Evolutionary conservation across 2,329 filamentous ascomycete species (phyloP), one percentile per base, ranked within the genome.

Genomic region (Aspergillus bombycis): DNA sequence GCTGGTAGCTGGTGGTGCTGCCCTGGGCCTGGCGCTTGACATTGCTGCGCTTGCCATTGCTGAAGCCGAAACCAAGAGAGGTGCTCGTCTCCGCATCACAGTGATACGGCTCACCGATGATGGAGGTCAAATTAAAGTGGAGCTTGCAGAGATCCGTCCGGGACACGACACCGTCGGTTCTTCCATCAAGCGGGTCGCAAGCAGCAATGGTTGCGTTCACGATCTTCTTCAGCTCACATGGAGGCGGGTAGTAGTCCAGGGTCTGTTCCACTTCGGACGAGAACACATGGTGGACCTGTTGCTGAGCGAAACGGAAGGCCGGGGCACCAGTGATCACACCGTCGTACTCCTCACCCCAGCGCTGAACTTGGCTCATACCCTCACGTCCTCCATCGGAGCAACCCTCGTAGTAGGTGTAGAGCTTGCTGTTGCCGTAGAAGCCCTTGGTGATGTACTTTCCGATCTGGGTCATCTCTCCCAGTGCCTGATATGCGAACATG

Each of bases 131-230:
- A 68, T 86, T 78, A 70, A 81, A 83, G 48, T 81, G 68, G 7
- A 82, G 66, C 61, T 75, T 78, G 77, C 82, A 84, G 10, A 84
- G 77, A 58, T 84, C 82, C 0, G 79, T 80, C 6, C 83, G 78
- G 9, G 81, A 76, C 50, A 88, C 78, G 5, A 88, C 83, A 14
- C 85, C 84, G 61, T 88, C 85, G 0, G 77, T 79, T 52, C 78
- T 78, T 7, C 86, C 85, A 61, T 88, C 86, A 7, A 88, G 76
- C 9, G 80, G 75, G 65, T 88, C 85, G 57, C 86, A 88, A 41
- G 81, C 81, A 1, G 76, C 75, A 54, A 88, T 86, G 6, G 85
- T 87, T 45, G 78, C 76, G 68, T 86, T 87, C 23, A 84, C 78
- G 53, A 75, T 74, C 67, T 75, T 74, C n/a, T 62, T 64, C 23